Conservation (phyloP, 805 yeast species). For the Kuraishia ogatae region DNA sequence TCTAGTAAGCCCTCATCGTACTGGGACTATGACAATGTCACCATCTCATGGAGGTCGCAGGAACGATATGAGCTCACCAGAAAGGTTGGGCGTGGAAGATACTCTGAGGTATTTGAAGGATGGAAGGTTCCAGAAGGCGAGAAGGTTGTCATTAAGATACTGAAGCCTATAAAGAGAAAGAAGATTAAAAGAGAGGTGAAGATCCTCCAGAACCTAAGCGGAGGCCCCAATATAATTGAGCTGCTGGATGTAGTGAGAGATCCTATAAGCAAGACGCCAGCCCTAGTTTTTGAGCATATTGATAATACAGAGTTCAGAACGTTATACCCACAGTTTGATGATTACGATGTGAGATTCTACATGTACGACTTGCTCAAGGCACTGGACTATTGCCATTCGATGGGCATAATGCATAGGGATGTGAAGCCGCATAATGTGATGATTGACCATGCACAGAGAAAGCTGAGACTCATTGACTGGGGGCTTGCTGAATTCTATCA, state of each 20-base stretch:
- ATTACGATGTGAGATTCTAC: conserved; percentile 71
- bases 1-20: conserved; percentile 58
- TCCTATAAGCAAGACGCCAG: conserved; percentile 73
- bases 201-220: conserved; percentile 75
- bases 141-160: conserved; percentile 75
- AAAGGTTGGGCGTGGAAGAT: conserved; percentile 89
- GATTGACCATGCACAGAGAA: conserved; percentile 74
- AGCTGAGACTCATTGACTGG: conserved; percentile 85
- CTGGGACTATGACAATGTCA: conserved; percentile 77
- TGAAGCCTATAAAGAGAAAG: conserved; percentile 89
- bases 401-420: conserved; percentile 95
- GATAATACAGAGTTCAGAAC: conserved; percentile 77
- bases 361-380: conserved; percentile 77
- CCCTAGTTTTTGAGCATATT: conserved; percentile 78
- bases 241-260: conserved; percentile 78
- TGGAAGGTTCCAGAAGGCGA: conserved; percentile 54
- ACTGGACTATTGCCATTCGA: conserved; percentile 81
- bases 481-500: conserved; percentile 94
- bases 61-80: conserved; percentile 55
- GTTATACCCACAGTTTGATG: conserved; percentile 71
- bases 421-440: conserved; percentile 94
- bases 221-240: conserved; percentile 76
- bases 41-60: conserved; percentile 53
- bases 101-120: conserved; percentile 92
- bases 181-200: conserved; percentile 86